Evolutionary conservation across 2,329 filamentous ascomycete species (phyloP).

Genomic region (Blastomyces silverae): DNA sequence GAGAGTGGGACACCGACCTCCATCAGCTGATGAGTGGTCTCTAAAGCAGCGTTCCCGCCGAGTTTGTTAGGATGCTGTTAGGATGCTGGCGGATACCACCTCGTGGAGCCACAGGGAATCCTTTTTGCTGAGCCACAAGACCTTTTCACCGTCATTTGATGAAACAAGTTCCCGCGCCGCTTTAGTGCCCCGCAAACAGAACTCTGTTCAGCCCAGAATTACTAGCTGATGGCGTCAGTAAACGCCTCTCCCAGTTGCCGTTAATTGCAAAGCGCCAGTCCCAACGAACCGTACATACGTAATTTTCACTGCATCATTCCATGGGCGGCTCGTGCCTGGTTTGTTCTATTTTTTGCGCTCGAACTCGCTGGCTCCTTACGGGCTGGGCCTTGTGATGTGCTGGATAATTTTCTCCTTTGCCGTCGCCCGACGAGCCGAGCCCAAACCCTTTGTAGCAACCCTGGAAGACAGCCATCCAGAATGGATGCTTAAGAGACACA

Average conservation of each 20-base stretch:
- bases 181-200: slow-evolving; percentile 11
- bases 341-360: slow-evolving; percentile 3
- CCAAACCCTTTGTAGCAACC: neutral
- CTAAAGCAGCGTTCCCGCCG: slow-evolving; percentile 10
- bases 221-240: neutral
- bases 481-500: too few species aligned
- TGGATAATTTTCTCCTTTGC: neutral
- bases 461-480: too few species aligned
- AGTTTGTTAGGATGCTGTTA: too few species aligned
- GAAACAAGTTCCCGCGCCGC: neutral
- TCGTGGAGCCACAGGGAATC: neutral
- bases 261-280: slow-evolving; percentile 24
- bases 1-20: slow-evolving; percentile 20
- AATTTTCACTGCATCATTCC: neutral
- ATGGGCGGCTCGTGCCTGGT: neutral
- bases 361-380: neutral
- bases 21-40: neutral
- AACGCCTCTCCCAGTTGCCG: slow-evolving; percentile 16
- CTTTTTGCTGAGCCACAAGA: neutral
- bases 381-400: slow-evolving; percentile 9
- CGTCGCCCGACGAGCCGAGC: neutral
- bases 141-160: slow-evolving; percentile 3
- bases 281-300: neutral
- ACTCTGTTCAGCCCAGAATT: neutral
- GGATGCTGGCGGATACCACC: neutral